These are phyloP conservation scores for Ochetophila trinervis DNA, from an alignment of 306 rosid species.

Conservation along the genomic window DNA sequence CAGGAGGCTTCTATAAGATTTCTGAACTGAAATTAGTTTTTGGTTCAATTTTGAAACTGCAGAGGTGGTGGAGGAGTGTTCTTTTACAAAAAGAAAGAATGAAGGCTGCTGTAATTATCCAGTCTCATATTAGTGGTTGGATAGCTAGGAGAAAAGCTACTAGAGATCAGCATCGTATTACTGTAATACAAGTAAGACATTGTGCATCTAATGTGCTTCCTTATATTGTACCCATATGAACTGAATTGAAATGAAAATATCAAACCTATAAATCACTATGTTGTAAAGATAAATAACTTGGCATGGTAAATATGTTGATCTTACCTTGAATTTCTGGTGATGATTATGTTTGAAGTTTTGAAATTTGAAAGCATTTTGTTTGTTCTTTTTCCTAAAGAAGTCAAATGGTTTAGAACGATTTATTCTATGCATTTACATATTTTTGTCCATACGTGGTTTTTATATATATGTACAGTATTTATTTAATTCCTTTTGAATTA, in stretches of 20 bases:
- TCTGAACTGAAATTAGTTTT: slow-evolving; percentile 42
- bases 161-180: slow-evolving; percentile 37
- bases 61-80: slow-evolving; percentile 77
- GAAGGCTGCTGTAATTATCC: slow-evolving; percentile 55
- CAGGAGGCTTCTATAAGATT: slow-evolving; percentile 30
- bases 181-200: slow-evolving; percentile 65
- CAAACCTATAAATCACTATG: too few species aligned
- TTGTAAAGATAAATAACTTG: too few species aligned
- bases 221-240: neutral
- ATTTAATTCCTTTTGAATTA: neutral
- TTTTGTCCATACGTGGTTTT: too few species aligned
- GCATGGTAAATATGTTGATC: too few species aligned
- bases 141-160: slow-evolving; percentile 48
- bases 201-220: slow-evolving; percentile 10
- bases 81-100: slow-evolving; percentile 39
- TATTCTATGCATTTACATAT: too few species aligned
- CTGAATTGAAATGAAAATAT: neutral
- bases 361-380: too few species aligned
- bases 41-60: slow-evolving; percentile 63
- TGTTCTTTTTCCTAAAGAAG: too few species aligned
- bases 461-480: too few species aligned
- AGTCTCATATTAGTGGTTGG: slow-evolving; percentile 73
- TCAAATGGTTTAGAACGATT: too few species aligned
- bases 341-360: too few species aligned
- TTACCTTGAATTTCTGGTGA: too few species aligned